Conservation (phyloP, 257 asterid species). For the Gentiana macrophylla region DNA sequence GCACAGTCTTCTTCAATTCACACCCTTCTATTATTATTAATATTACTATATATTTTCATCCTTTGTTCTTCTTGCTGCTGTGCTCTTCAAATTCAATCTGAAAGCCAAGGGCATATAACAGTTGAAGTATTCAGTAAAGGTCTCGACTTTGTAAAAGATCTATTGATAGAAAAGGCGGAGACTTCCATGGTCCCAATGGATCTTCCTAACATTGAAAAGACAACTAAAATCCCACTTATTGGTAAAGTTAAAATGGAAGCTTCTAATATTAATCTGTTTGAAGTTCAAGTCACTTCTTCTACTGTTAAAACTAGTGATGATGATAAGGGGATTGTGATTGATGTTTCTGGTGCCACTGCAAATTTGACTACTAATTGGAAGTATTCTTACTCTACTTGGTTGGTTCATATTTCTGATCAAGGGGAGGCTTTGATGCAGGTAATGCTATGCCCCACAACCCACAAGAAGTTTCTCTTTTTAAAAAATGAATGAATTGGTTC, state of each 20-base stretch:
- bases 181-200: constrained; percentile 65
- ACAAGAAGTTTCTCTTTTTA: neutral
- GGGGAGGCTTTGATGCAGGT: constrained; percentile 81
- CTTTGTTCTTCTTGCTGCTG: constrained; percentile 6
- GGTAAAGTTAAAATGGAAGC: constrained; percentile 54
- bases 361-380: constrained; percentile 69
- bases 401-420: constrained; percentile 50
- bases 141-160: constrained; percentile 59
- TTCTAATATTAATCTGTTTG: constrained; percentile 36
- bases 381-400: constrained; percentile 63
- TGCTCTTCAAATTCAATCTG: constrained; percentile 30
- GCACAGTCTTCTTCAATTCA: neutral
- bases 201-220: constrained; percentile 47
- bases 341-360: constrained; percentile 74
- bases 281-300: constrained; percentile 49
- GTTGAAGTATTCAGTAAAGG: constrained; percentile 59
- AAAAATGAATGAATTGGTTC: too few relatives aligned
- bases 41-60: constrained; percentile 2
- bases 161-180: constrained; percentile 46
- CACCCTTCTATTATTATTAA: neutral
- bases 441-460: constrained; percentile 8
- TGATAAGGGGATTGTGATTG: constrained; percentile 53
- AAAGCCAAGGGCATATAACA: constrained; percentile 41
- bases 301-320: constrained; percentile 54
- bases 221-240: constrained; percentile 48